These are phyloP conservation scores for Cudoniella acicularis DNA, from an alignment of 495 filamentous ascomycete species.

Conservation along the genomic window DNA sequence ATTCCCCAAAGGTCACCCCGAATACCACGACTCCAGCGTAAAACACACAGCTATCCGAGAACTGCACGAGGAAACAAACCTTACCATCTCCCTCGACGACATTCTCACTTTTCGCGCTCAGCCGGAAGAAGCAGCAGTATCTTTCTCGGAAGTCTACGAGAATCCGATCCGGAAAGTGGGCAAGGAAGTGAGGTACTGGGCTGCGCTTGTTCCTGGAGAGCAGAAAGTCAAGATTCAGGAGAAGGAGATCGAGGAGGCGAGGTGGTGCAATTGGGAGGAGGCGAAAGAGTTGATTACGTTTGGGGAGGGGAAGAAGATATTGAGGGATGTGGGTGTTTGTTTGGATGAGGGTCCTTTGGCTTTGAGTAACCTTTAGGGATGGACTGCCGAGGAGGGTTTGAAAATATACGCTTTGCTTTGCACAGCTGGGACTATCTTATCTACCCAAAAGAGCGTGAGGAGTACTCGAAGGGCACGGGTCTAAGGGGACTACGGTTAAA, in stretches of 20 bases:
- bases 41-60: not conserved
- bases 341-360: too few relatives aligned
- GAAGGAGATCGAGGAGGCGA: not conserved
- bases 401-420: too few relatives aligned
- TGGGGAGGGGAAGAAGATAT: not conserved
- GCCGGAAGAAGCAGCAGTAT: not conserved
- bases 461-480: too few relatives aligned
- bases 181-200: not conserved
- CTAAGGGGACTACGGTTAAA: too few relatives aligned
- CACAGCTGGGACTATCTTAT: too few relatives aligned
- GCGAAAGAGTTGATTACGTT: not conserved
- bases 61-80: not conserved
- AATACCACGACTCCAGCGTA: not conserved
- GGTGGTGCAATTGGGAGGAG: not conserved
- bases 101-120: not conserved
- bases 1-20: conserved; percentile 1
- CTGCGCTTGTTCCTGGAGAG: not conserved
- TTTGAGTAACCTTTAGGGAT: too few relatives aligned
- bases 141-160: not conserved
- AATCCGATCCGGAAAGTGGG: not conserved
- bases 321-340: not conserved
- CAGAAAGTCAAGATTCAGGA: not conserved
- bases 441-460: too few relatives aligned
- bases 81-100: not conserved
- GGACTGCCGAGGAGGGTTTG: too few relatives aligned